phyloP scores from a whole-genome alignment of 1,284 basidiomycete species.

The Mycena citricolor region DNA sequence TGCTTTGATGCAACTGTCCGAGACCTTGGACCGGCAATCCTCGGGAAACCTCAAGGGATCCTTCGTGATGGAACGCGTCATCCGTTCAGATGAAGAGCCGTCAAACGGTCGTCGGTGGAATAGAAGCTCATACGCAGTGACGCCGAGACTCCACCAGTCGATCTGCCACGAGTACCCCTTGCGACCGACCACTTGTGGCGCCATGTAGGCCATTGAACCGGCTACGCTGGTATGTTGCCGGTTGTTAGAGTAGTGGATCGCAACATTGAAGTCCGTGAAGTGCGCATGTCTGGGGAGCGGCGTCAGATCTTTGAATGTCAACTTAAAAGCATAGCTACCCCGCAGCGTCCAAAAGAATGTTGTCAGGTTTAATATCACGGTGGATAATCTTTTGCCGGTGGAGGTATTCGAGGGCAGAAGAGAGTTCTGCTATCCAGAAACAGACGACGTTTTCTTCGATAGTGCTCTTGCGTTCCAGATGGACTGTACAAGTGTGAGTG shows the following conservation, averaged over 20 bases:
- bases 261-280: too few relatives aligned
- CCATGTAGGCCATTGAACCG: conserved; percentile 99
- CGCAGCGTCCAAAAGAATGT: conserved; percentile 87
- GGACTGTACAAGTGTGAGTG: conserved; percentile 54
- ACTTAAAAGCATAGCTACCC: too few relatives aligned
- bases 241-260: conserved; percentile 91
- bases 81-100: conserved; percentile 80
- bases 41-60: conserved; percentile 67
- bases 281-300: too few relatives aligned
- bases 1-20: conserved; percentile 41
- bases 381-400: conserved; percentile 93
- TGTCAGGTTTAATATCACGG: conserved; percentile 95
- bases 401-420: conserved; percentile 84
- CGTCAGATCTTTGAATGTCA: too few relatives aligned
- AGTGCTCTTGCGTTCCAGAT: conserved; percentile 78
- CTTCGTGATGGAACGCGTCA: conserved; percentile 79
- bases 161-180: conserved; percentile 86
- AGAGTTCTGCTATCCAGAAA: conserved; percentile 91
- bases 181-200: conserved; percentile 82
- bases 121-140: conserved; percentile 87
- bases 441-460: conserved; percentile 82
- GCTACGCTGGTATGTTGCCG: conserved; percentile 89
- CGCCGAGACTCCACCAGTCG: conserved; percentile 95
- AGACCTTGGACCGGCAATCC: conserved; percentile 45
- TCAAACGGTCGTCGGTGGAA: conserved; percentile 90